Conservation (phyloP, 1,284 basidiomycete genomes). For the Anthracocystis panici-leucophaei region DNA sequence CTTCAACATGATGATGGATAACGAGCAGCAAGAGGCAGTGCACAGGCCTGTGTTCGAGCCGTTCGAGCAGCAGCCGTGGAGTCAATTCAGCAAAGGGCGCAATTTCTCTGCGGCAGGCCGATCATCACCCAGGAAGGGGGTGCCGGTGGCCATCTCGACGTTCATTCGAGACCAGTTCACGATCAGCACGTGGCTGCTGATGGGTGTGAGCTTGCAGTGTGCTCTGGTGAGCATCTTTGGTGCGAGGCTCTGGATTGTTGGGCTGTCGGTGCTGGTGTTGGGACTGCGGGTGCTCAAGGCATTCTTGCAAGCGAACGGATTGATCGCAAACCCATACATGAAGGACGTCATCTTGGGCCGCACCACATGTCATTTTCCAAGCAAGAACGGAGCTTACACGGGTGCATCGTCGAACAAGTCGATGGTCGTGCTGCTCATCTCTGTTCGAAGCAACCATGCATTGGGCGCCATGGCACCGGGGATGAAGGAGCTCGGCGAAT, state of each 20-base stretch:
- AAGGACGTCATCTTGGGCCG: conserved; percentile 23
- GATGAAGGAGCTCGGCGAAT: conserved; percentile 25
- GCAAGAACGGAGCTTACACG: conserved; percentile 14
- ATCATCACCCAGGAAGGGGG: conserved; percentile 5
- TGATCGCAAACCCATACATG: conserved; percentile 17
- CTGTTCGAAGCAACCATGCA: conserved; percentile 25
- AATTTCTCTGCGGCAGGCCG: conserved; percentile 4
- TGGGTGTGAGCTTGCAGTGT: conserved; percentile 25
- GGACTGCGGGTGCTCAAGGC: conserved; percentile 7
- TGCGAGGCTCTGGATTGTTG: conserved; percentile 13
- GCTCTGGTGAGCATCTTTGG: conserved; percentile 16
- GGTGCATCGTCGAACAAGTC: conserved; percentile 15
- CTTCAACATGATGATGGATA: not conserved
- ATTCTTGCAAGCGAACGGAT: conserved; percentile 14
- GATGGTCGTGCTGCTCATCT: conserved; percentile 31
- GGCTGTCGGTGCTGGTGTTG: conserved; percentile 17
- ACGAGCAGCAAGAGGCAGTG: not conserved
- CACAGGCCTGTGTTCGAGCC: conserved; percentile 18
- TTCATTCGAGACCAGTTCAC: conserved; percentile 21
- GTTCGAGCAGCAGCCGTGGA: conserved; percentile 26
- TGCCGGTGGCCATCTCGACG: not conserved
- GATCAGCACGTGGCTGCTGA: conserved; percentile 25
- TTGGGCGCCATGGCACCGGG: conserved; percentile 29
- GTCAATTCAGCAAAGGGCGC: conserved; percentile 6
- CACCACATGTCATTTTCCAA: conserved; percentile 26